phyloP scores from a whole-genome alignment of 2,329 filamentous ascomycete species.

The Aspergillus sp. region DNA sequence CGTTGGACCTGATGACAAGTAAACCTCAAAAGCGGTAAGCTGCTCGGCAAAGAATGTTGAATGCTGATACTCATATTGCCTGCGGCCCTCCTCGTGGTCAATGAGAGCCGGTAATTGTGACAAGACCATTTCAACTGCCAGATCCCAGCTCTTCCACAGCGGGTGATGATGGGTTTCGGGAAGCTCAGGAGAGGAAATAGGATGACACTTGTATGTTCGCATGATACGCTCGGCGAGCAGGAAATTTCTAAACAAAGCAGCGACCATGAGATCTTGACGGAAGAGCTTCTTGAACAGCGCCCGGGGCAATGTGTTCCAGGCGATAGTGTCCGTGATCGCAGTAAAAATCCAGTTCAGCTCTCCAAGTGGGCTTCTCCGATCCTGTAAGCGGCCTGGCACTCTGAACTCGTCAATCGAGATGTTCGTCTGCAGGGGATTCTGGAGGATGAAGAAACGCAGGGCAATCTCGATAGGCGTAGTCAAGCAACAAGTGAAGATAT shows the following conservation, averaged over 20 bases:
- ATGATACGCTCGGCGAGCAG: slow-evolving; percentile 92
- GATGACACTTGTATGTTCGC: slow-evolving; percentile 93
- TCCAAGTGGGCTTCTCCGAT: slow-evolving; percentile 87
- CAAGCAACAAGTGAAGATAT: slow-evolving; percentile 92
- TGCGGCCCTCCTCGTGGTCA: slow-evolving; percentile 72
- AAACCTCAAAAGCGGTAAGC: slow-evolving; percentile 94
- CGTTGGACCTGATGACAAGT: slow-evolving; percentile 79
- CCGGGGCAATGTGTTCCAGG: slow-evolving; percentile 91
- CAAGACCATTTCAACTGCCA: slow-evolving; percentile 92
- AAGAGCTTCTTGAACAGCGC: slow-evolving; percentile 96
- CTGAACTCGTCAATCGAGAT: slow-evolving; percentile 80
- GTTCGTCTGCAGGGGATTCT: slow-evolving; percentile 72
- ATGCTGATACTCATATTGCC: slow-evolving; percentile 87
- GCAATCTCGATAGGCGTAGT: slow-evolving; percentile 98
- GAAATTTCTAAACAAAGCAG: slow-evolving; percentile 93
- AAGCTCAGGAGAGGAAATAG: slow-evolving; percentile 86
- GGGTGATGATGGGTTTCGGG: slow-evolving; percentile 94
- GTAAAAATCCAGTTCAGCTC: slow-evolving; percentile 99
- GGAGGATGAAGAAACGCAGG: slow-evolving; percentile 90
- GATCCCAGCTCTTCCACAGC: slow-evolving; percentile 95
- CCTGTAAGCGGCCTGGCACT: slow-evolving; percentile 87
- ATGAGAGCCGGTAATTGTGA: slow-evolving; percentile 81
- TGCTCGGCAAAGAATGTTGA: slow-evolving; percentile 97
- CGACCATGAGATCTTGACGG: slow-evolving; percentile 97
- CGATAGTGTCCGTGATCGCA: slow-evolving; percentile 97